Evolutionary conservation across 495 filamentous ascomycete species (phyloP).

Genomic region (Apodospora peruviana): DNA sequence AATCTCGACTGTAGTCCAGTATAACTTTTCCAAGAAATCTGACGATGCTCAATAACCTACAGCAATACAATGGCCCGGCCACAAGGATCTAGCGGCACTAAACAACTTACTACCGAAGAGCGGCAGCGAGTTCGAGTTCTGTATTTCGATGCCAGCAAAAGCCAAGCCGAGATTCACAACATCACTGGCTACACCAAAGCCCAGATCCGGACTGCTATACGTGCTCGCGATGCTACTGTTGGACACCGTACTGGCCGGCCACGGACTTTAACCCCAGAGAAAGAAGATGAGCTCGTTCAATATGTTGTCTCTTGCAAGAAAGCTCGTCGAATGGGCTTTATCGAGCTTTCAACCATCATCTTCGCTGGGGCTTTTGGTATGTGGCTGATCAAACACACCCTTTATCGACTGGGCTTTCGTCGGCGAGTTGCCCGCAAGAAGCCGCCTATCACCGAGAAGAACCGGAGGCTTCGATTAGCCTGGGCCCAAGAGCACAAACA

Average conservation of each 20-base stretch:
- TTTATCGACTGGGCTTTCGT: slow-evolving; percentile 10
- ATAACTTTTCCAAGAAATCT: neutral
- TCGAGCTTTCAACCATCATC: slow-evolving; percentile 4
- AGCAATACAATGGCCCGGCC: neutral
- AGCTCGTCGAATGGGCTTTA: slow-evolving; percentile 4
- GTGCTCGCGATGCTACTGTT: neutral
- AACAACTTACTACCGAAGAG: slow-evolving; percentile 4
- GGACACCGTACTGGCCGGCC: slow-evolving; percentile 4
- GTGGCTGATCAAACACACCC: slow-evolving; percentile 8
- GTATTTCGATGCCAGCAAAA: slow-evolving; percentile 1
- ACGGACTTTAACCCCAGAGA: neutral
- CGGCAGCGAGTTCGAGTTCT: slow-evolving; percentile 1
- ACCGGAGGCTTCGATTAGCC: neutral
- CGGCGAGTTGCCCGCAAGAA: slow-evolving; percentile 9
- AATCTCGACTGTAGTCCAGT: neutral
- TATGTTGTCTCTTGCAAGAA: slow-evolving; percentile 2
- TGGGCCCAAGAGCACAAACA: slow-evolving; percentile 15
- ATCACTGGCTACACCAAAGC: slow-evolving; percentile 3
- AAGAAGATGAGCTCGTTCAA: slow-evolving; percentile 8
- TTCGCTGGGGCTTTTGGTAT: slow-evolving; percentile 4
- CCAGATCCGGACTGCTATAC: slow-evolving; percentile 4
- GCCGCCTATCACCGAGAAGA: slow-evolving; percentile 9
- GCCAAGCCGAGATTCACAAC: neutral
- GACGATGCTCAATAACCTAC: no score
- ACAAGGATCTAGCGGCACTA: neutral